Base-by-base conservation (phyloP, 139 green algal genomes). In the Protoeuglena noctilucae region DNA sequence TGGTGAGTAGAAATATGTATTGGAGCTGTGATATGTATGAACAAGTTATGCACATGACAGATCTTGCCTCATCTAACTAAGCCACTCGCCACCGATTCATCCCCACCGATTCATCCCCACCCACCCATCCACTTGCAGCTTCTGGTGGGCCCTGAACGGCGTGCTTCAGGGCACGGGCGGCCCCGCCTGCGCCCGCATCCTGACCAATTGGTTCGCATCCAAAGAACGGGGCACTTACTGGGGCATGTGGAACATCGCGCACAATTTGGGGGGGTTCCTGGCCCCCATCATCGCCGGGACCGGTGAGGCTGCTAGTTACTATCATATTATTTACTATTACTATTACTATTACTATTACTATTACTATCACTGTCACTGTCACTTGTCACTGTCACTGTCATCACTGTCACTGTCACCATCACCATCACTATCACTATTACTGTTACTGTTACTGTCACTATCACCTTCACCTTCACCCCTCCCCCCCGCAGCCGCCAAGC, bases 191-290 rank as follows among this genome's bases (percentile, higher is more conserved):
- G 87, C 89, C 1, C 75, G 88, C 55, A 93, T 95, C 56, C 67
- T 97, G 52, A 97, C 89, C n/a, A 82, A 76, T 28, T 96, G 88
- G 88, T 96, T 90, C 67, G 78, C 87, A 18, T 70, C 71, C 40
- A 81, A 78, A 48, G 72, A 77, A 65, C 68, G 78, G 23, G 78
- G 78, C 49, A 95, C 86, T 18, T 93, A 88, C 66, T 95, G 86
- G 86, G 80, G 77, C 56, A 83, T 93, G 72, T 91, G 82, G 86
- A 93, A 91, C 63, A 91, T 93, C 64, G 81, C 81, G 19, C 86
- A 96, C 73, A 96, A 96, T 70, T 65, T 96, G 48, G 88, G 88
- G 12, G 88, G 88, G 40, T 96, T 96, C 62, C 56, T 72, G 17
- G 88, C 88, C 12, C 88, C 88, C 28, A 75, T 96, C 27, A 57